A percentile compares a stretch with the other conserved stretches of the same genome.
phyloP scores from a whole-genome alignment of 805 yeast genomes.

The Wilhelminamyces savonicus region DNA sequence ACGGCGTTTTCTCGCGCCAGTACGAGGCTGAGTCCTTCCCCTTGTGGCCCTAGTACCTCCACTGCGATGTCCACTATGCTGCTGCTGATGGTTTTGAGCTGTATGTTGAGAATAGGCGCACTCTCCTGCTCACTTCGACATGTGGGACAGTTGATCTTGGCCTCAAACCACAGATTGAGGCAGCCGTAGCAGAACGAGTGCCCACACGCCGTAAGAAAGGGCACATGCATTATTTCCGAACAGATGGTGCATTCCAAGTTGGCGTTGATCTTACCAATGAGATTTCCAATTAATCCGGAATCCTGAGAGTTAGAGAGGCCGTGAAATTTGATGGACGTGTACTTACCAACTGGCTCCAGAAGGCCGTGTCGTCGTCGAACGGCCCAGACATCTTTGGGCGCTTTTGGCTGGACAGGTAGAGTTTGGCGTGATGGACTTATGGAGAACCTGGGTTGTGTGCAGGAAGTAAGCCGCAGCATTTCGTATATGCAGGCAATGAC shows the following conservation, averaged over 20 bases:
- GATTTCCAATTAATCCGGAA: conserved; percentile 10
- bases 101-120: conserved; percentile 49
- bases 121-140: conserved; percentile 47
- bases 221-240: conserved; percentile 61
- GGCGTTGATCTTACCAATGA: conserved; percentile 20
- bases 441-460: too few species aligned
- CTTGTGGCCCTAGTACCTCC: too few species aligned
- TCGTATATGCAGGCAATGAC: too few species aligned
- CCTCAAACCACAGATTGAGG: conserved; percentile 55
- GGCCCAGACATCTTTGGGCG: too few species aligned
- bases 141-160: conserved; percentile 58
- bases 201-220: conserved; percentile 61
- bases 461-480: too few species aligned
- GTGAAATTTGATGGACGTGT: too few species aligned
- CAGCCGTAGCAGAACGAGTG: conserved; percentile 70
- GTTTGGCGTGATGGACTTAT: too few species aligned
- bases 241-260: conserved; percentile 57
- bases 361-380: too few species aligned
- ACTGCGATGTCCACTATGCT: conserved; percentile 25
- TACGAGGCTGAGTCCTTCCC: conserved; percentile 15
- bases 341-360: too few species aligned
- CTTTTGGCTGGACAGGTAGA: too few species aligned
- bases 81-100: conserved; percentile 41
- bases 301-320: conserved; percentile 16
- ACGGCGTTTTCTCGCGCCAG: conserved; percentile 19